These are phyloP conservation scores for Saccharomycopsis vini DNA, from an alignment of 805 yeast species.

Conservation along the genomic window DNA sequence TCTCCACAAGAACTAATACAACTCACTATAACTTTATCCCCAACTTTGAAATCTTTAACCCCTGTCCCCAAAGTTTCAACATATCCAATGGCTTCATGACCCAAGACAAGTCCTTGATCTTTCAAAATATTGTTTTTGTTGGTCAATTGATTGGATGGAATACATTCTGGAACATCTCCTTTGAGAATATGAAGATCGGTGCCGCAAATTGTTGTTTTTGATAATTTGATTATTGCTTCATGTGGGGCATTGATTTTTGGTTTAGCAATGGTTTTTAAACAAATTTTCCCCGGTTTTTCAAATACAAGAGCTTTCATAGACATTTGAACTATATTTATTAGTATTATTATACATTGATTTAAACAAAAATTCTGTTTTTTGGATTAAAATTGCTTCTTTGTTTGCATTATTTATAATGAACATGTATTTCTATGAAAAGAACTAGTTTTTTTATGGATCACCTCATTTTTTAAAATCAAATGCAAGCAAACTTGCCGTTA, in stretches of 20 bases:
- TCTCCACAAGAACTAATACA: slow-evolving; percentile 55
- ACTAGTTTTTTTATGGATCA: too few species aligned
- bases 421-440: too few species aligned
- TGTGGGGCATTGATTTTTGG: slow-evolving; percentile 39
- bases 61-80: slow-evolving; percentile 41
- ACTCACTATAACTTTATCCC: slow-evolving; percentile 54
- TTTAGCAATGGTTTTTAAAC: slow-evolving; percentile 30
- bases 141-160: slow-evolving; percentile 1
- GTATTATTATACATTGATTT: too few species aligned
- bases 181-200: slow-evolving; percentile 54
- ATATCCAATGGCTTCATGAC: slow-evolving; percentile 56
- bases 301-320: slow-evolving; percentile 44
- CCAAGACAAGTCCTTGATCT: slow-evolving; percentile 38
- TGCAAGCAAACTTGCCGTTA: too few species aligned
- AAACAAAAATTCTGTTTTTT: too few species aligned
- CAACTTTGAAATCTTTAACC: slow-evolving; percentile 41
- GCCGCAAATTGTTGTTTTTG: slow-evolving; percentile 57
- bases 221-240: slow-evolving; percentile 48
- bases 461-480: too few species aligned
- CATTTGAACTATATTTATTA: too few species aligned
- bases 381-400: too few species aligned
- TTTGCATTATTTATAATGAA: too few species aligned
- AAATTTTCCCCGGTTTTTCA: slow-evolving; percentile 34
- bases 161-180: slow-evolving; percentile 48
- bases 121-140: slow-evolving; percentile 18